These are phyloP conservation scores for Annulohypoxylon maeteangense DNA, from an alignment of 495 filamentous ascomycete species.

Conservation along the genomic window DNA sequence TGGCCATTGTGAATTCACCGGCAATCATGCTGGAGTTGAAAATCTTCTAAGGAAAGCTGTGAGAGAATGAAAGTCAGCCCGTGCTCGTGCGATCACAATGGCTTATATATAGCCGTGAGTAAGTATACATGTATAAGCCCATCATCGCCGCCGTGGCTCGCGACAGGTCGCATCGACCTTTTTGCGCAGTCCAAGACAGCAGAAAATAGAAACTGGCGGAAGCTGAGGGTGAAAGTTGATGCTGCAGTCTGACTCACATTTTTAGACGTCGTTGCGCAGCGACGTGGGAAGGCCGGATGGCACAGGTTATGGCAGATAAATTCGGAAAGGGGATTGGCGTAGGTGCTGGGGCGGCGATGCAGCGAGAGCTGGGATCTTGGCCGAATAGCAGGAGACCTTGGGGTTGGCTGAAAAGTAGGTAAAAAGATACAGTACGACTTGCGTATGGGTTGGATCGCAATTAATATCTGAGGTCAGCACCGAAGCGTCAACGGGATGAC, in stretches of 20 bases:
- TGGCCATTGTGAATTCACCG: constrained; percentile 56
- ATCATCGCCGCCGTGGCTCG: constrained; percentile 23
- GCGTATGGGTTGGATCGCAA: constrained; percentile 40
- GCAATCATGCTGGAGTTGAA: constrained; percentile 55
- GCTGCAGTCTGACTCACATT: constrained; percentile 58
- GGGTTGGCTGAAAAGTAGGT: constrained; percentile 27
- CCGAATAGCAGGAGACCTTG: constrained; percentile 49
- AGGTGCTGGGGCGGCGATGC: constrained; percentile 49
- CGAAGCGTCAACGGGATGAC: constrained; percentile 49
- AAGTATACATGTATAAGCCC: constrained; percentile 31
- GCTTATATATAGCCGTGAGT: constrained; percentile 22
- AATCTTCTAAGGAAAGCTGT: constrained; percentile 16
- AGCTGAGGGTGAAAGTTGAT: constrained; percentile 25
- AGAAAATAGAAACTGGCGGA: constrained; percentile 37
- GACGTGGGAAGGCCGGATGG: constrained; percentile 45
- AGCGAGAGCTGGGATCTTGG: constrained; percentile 45
- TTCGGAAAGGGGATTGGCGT: constrained; percentile 52
- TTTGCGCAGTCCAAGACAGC: constrained; percentile 33
- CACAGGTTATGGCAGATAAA: constrained; percentile 31
- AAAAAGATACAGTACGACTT: constrained; percentile 28
- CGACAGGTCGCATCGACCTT: constrained; percentile 32
- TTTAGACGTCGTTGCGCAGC: constrained; percentile 47
- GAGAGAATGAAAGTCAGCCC: constrained; percentile 43
- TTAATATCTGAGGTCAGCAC: constrained; percentile 53
- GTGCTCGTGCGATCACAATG: constrained; percentile 10